These are phyloP conservation scores for Penicillium sumatraense DNA, from an alignment of 2,329 filamentous ascomycete species.

Conservation along the genomic window DNA sequence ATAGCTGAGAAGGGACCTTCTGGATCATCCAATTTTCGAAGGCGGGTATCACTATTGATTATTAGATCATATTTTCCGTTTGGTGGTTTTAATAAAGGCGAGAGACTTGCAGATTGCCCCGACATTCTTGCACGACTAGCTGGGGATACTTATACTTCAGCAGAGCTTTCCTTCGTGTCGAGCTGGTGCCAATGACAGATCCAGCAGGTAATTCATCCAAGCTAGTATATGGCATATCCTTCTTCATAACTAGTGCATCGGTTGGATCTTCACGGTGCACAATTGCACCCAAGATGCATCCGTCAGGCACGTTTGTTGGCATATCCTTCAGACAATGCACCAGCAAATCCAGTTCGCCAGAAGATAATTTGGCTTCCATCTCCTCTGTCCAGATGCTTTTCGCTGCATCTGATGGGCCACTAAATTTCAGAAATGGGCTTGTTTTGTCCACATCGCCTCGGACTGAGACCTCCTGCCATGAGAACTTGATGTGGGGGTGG, in stretches of 20 bases:
- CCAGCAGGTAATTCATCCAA: conserved; percentile 74
- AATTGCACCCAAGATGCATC: conserved; percentile 73
- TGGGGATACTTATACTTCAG: conserved; percentile 74
- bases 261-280: conserved; percentile 74
- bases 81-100: neutral
- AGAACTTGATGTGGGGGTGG: conserved; percentile 9
- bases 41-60: conserved; percentile 61
- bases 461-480: conserved; percentile 10
- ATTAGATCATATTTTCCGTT: neutral
- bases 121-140: conserved; percentile 47
- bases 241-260: conserved; percentile 60
- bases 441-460: conserved; percentile 17
- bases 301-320: conserved; percentile 79
- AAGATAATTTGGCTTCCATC: conserved; percentile 73
- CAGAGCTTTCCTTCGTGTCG: conserved; percentile 80
- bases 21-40: conserved; percentile 78
- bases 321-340: conserved; percentile 93
- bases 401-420: conserved; percentile 18
- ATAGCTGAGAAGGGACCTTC: conserved; percentile 73
- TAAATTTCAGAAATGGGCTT: conserved; percentile 18
- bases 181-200: conserved; percentile 83
- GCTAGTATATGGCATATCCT: conserved; percentile 58
- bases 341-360: conserved; percentile 72
- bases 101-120: conserved; percentile 10
- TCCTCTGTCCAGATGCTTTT: conserved; percentile 74